phyloP scores from a whole-genome alignment of 176 grass and related monocot genomes.

The Eleusine indica region DNA sequence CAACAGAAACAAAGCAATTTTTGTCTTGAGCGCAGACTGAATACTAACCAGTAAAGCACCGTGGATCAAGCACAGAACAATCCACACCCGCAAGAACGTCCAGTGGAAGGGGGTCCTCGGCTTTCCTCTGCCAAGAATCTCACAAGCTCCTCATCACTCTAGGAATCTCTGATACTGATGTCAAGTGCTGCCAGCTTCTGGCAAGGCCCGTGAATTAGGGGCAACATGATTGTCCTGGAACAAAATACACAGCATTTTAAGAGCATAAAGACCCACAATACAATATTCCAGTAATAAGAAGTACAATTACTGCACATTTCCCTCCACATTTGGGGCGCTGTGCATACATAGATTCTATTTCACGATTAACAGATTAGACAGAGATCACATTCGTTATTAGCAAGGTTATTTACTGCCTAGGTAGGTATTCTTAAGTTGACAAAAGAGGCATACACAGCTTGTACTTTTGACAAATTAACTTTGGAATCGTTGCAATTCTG shows the following conservation, averaged over 20 bases:
- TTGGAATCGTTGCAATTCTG: background rate
- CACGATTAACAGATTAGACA: background rate
- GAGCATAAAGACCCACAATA: background rate
- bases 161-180: slow-evolving; percentile 34
- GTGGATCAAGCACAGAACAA: slow-evolving; percentile 35
- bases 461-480: background rate
- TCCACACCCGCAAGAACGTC: slow-evolving; percentile 41
- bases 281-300: background rate
- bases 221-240: slow-evolving; percentile 40
- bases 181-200: slow-evolving; percentile 1
- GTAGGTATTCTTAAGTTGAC: background rate
- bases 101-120: slow-evolving; percentile 29
- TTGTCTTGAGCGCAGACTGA: slow-evolving; percentile 1
- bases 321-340: background rate
- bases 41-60: slow-evolving; percentile 44
- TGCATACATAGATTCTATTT: background rate
- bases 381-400: background rate
- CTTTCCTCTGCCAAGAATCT: slow-evolving; percentile 48
- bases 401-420: background rate
- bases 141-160: slow-evolving; percentile 51
- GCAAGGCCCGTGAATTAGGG: slow-evolving; percentile 1
- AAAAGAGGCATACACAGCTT: background rate
- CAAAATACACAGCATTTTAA: slow-evolving; percentile 1
- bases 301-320: background rate
- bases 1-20: background rate